Conservation (phyloP, 2,329 filamentous ascomycete genomes). For the Cercospora zeina region DNA sequence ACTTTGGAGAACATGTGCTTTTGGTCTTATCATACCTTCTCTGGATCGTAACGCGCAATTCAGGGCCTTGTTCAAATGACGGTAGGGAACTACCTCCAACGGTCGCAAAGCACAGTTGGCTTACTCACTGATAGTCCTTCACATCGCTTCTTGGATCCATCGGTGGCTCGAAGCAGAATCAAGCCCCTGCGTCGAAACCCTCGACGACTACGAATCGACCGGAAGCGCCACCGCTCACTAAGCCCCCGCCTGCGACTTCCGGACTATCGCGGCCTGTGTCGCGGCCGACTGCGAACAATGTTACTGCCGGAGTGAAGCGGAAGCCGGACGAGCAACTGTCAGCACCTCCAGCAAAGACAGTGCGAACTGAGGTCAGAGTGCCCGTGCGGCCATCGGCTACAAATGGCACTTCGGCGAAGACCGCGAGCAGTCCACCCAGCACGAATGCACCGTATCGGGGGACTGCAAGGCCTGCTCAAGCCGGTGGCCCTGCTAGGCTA, state of each 20-base stretch:
- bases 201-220: slow-evolving; percentile 20
- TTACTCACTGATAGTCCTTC: slow-evolving; percentile 36
- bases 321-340: slow-evolving; percentile 43
- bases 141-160: slow-evolving; percentile 37
- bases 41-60: slow-evolving; percentile 10
- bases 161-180: slow-evolving; percentile 28
- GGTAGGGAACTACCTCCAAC: slow-evolving; percentile 16
- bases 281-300: slow-evolving; percentile 32
- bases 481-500: slow-evolving; percentile 24
- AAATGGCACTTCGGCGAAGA: slow-evolving; percentile 27
- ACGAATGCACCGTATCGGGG: slow-evolving; percentile 21
- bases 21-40: slow-evolving; percentile 2
- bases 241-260: slow-evolving; percentile 22
- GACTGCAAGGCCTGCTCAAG: slow-evolving; percentile 21
- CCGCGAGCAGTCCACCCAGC: slow-evolving; percentile 28
- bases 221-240: slow-evolving; percentile 19
- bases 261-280: slow-evolving; percentile 22
- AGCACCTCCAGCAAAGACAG: slow-evolving; percentile 39
- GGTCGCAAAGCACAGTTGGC: slow-evolving; percentile 5
- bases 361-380: slow-evolving; percentile 34
- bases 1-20: slow-evolving; percentile 1
- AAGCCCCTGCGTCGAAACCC: slow-evolving; percentile 26
- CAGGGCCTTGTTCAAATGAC: slow-evolving; percentile 20
- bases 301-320: slow-evolving; percentile 38
- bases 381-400: slow-evolving; percentile 32